Percentiles rank a stretch among this genome's conserved stretches.
These are phyloP conservation scores for Hypoxylon sp. DNA, from an alignment of 2,329 filamentous ascomycete species.

Conservation along the genomic window DNA sequence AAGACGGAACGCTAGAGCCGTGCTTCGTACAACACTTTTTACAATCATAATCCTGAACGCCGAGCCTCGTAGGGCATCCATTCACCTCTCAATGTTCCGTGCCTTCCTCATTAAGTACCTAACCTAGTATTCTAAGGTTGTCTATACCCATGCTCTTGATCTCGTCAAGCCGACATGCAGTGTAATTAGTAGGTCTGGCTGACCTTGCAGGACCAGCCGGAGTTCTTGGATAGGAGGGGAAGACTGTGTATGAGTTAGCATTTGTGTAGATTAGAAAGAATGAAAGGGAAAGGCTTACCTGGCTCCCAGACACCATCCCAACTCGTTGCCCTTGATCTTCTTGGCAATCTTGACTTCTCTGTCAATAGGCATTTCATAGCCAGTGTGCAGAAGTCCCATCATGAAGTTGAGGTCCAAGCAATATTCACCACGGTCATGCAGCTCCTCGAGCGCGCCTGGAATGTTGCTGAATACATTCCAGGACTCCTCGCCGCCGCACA, in stretches of 20 bases:
- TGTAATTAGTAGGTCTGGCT: slow-evolving; percentile 74
- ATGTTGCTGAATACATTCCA: slow-evolving; percentile 88
- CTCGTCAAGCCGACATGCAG: slow-evolving; percentile 14
- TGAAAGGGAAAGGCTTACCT: slow-evolving; percentile 71
- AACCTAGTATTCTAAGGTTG: slow-evolving; percentile 29
- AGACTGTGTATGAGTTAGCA: slow-evolving; percentile 70
- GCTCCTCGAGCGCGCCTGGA: slow-evolving; percentile 82
- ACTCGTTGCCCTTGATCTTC: slow-evolving; percentile 97
- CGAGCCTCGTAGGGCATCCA: slow-evolving; percentile 35
- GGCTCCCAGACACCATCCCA: slow-evolving; percentile 97
- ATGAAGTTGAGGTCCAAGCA: slow-evolving; percentile 98
- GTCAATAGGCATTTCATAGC: slow-evolving; percentile 97
- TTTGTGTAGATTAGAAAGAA: not conserved
- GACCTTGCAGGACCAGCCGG: slow-evolving; percentile 91
- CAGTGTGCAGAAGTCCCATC: slow-evolving; percentile 90
- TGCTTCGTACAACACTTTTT: slow-evolving; percentile 24
- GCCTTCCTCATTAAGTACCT: slow-evolving; percentile 32
- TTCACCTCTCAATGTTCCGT: slow-evolving; percentile 29
- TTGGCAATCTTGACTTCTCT: slow-evolving; percentile 98
- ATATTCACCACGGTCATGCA: slow-evolving; percentile 85
- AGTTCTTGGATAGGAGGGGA: slow-evolving; percentile 82
- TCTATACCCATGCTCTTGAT: slow-evolving; percentile 29
- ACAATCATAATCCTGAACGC: slow-evolving; percentile 36
- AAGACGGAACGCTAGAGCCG: slow-evolving; percentile 17
- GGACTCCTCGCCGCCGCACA: slow-evolving; percentile 80